These are phyloP conservation scores for Fusarium goolgardi DNA, from an alignment of 2,329 filamentous ascomycete species.

Conservation along the genomic window DNA sequence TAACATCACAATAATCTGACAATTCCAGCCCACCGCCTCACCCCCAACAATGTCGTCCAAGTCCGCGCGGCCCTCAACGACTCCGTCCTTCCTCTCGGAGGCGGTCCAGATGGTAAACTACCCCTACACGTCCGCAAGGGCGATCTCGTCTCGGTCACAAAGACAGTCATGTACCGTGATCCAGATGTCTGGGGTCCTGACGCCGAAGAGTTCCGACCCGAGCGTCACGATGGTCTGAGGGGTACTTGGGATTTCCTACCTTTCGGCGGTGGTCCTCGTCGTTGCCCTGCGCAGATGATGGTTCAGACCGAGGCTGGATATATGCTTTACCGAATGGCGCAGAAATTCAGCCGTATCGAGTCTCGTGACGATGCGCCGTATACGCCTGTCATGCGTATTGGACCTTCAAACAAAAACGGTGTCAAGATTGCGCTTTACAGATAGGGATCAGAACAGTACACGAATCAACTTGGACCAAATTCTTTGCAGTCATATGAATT, in stretches of 20 bases:
- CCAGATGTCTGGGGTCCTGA: slow-evolving; percentile 10
- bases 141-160: not conserved
- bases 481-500: not conserved
- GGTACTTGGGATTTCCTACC: not conserved
- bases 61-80: slow-evolving; percentile 10
- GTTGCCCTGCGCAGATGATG: slow-evolving; percentile 17
- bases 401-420: slow-evolving; percentile 15
- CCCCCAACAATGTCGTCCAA: slow-evolving; percentile 8
- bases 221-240: slow-evolving; percentile 5
- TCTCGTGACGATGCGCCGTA: slow-evolving; percentile 4
- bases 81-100: slow-evolving; percentile 1
- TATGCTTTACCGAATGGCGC: slow-evolving; percentile 8
- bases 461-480: accelerated
- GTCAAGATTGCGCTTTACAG: slow-evolving; percentile 3
- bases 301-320: slow-evolving; percentile 9
- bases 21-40: slow-evolving; percentile 1
- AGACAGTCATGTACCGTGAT: slow-evolving; percentile 17
- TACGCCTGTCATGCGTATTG: slow-evolving; percentile 14
- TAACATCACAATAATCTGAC: not conserved
- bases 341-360: slow-evolving; percentile 6
- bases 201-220: slow-evolving; percentile 5
- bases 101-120: slow-evolving; percentile 3
- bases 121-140: slow-evolving; percentile 9
- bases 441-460: not conserved
- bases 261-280: slow-evolving; percentile 3